Evolutionary conservation across 306 rosid species (phyloP), one percentile per base, ranked within the genome.

Genomic region (Fragaria ananassa): DNA sequence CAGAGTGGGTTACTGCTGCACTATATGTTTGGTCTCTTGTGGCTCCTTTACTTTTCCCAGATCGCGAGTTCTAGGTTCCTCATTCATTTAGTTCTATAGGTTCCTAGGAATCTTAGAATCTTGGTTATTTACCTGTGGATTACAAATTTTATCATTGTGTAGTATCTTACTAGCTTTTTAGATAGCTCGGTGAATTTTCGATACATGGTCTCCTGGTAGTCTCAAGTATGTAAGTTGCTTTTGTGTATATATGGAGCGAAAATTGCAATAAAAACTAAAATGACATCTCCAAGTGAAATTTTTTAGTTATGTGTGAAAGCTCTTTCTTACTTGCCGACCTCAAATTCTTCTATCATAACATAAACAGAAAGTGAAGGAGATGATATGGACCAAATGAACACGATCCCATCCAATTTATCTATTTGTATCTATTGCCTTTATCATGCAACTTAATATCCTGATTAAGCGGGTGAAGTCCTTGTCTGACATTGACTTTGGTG

Each of bases 1-100:
- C 97, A 0, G 97, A 90, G 77, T 92, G 98, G 99, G 90, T 85
- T 61, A 92, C 98, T 78, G 93, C 96, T 46, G 93, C 63, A 4
- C 77, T 96, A 69, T 95, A 89, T 18, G 76, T 87, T 14, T 96
- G 98, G 99, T 87, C 97, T 44, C 90, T 96, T 27, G 3, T 88
- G 70, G 98, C 98, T 71, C 98, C 93, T 78, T 1, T 91, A 64
- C 19, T 92, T 37, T 72, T 87, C 56, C 93, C 93, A 12, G 99
- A 91, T 78, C 93, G 98, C 0, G 91, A 89, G 81, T 96, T 96
- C 81, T 95, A 86, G 80, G 56, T 76, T 46, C 27, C 45, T 75
- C 74, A 47, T 76, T n/a, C 77, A 31, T 34, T 34, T 42, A 42
- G 62, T 37, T 29, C 57, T 49, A 29, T 23, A 11, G 35, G 12